phyloP scores from a whole-genome alignment of 129 eudicot genomes.

The Centrapalus pauciflorus region DNA sequence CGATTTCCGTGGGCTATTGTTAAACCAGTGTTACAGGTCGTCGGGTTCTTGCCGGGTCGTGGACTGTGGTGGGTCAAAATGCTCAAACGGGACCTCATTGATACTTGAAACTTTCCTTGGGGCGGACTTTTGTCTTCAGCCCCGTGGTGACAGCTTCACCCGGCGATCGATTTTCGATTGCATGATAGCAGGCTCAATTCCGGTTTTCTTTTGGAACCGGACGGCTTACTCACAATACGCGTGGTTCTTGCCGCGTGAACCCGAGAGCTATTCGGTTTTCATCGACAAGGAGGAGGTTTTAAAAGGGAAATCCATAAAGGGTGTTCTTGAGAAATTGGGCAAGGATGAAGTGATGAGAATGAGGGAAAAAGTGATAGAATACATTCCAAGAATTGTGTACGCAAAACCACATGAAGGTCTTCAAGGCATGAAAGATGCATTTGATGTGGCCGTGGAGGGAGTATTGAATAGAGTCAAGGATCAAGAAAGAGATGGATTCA shows the following conservation, averaged over 20 bases:
- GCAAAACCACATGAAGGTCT: slow-evolving; percentile 56
- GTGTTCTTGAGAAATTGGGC: slow-evolving; percentile 48
- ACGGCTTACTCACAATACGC: slow-evolving; percentile 83
- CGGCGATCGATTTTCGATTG: slow-evolving; percentile 88
- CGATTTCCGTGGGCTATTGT: slow-evolving; percentile 65
- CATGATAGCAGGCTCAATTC: slow-evolving; percentile 95
- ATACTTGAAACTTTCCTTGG: slow-evolving; percentile 75
- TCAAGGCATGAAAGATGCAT: slow-evolving; percentile 68
- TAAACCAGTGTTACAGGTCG: slow-evolving; percentile 55
- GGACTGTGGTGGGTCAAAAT: slow-evolving; percentile 70
- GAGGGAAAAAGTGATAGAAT: slow-evolving; percentile 84
- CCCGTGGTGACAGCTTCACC: slow-evolving; percentile 90
- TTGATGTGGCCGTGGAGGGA: slow-evolving; percentile 83
- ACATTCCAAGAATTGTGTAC: slow-evolving; percentile 67
- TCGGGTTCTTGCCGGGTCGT: slow-evolving; percentile 68
- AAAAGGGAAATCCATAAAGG: slow-evolving; percentile 62
- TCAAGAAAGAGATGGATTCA: slow-evolving; percentile 51
- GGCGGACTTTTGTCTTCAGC: slow-evolving; percentile 81
- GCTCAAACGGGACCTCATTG: slow-evolving; percentile 60
- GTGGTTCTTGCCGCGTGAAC: slow-evolving; percentile 77
- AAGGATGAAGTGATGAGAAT: slow-evolving; percentile 48
- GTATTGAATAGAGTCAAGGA: slow-evolving; percentile 66
- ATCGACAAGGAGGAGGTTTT: slow-evolving; percentile 65
- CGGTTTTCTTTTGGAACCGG: slow-evolving; percentile 88
- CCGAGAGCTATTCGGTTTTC: slow-evolving; percentile 78